Conservation (phyloP, 2,329 filamentous ascomycete genomes). For the Colletotrichum horii region DNA sequence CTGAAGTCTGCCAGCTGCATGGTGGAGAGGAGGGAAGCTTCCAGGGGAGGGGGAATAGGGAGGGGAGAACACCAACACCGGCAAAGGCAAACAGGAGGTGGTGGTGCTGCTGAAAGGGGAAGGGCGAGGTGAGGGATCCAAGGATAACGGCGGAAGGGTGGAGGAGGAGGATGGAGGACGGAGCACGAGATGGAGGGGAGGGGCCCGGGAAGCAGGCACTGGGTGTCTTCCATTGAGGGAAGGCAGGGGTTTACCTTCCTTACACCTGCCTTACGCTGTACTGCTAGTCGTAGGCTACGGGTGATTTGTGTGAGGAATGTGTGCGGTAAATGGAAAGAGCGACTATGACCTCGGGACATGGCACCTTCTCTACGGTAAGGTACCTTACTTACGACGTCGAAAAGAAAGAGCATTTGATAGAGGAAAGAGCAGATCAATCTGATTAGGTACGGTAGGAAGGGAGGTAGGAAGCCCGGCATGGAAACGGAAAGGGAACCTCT, state of each 20-base stretch:
- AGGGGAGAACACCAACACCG: background rate
- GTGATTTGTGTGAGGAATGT: background rate
- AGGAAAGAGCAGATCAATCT: background rate
- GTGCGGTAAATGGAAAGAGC: background rate
- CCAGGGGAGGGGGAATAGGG: background rate
- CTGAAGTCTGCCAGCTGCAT: background rate
- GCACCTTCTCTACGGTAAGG: background rate
- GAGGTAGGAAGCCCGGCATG: background rate
- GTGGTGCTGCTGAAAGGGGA: background rate
- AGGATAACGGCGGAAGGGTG: background rate
- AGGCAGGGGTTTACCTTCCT: background rate
- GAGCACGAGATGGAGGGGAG: background rate
- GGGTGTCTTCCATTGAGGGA: background rate
- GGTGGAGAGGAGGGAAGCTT: background rate
- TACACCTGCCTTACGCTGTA: background rate
- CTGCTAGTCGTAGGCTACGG: background rate
- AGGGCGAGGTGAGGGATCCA: background rate
- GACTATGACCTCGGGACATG: background rate
- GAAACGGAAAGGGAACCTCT: background rate
- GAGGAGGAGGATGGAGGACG: background rate
- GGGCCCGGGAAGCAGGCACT: constrained; percentile 2
- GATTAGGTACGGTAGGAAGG: too few relatives aligned
- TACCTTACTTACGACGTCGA: background rate
- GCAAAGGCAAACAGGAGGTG: background rate
- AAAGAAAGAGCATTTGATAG: background rate